Base-by-base conservation (phyloP, 2,329 filamentous ascomycete genomes). In the Penicillium crustosum region DNA sequence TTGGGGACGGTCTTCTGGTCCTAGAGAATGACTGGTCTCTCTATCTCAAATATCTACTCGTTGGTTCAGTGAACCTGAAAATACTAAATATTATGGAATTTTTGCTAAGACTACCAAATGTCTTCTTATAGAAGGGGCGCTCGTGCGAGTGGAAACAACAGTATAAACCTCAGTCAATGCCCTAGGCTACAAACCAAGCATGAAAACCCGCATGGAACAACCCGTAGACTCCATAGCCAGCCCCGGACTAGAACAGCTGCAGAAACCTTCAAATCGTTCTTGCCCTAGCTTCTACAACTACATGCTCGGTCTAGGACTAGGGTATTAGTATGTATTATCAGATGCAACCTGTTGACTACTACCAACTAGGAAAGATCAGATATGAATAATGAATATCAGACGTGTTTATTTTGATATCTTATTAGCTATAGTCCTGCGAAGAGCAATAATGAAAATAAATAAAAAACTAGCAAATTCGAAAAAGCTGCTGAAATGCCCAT, bases 401-500 rank as follows among this genome's bases (percentile, higher is more conserved):
- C 3, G 27, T 6, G 8, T 36, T 29, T 9, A 33, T 47, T 53
- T 47, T 47, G 7, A 38, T 6, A 17, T 38, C n/a, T 17, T 36
- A 47, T 53, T 47, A 53, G 27, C n/a, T 25, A 53, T 38, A 23
- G 6, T 7, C 13, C 29, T 48, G n/a, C 31, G 5, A 23, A 35
- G 12, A 23, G 19, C 19, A 35, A 48, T 23, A n/a, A 36, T 25
- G 4, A 29, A 47, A 12, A 29, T 6, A 35, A 48, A 7, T 19
- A 48, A 12, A 29, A 9, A 9, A 29, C 17, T 25, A 48, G 44
- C 29, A 23, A 44, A 42, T 21, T 10, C 36, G 27, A 48, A 49
- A 41, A 31, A 44, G 15, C 17, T 43, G 31, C 13, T 49, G 12
- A 44, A 27, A 51, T 58, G 47, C 44, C 38, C 53, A 61, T 56